Conservation (phyloP, 176 grass and related monocot species). For the Ensete ventricosum region DNA sequence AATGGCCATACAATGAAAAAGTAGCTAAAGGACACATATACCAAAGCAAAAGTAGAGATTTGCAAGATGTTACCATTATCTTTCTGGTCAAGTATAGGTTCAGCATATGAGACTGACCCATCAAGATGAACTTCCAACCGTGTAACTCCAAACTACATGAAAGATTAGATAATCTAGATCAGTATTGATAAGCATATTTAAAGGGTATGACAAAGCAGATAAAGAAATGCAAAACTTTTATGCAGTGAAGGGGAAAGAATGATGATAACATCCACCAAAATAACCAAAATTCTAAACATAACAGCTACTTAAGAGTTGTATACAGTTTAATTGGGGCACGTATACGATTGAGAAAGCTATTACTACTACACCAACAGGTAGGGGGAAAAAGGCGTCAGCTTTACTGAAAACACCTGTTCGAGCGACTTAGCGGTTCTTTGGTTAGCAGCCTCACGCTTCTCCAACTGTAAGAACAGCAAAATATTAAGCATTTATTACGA, state of each 20-base stretch:
- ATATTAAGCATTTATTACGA: slow-evolving; percentile 3
- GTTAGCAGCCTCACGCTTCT: slow-evolving; percentile 42
- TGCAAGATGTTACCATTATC: slow-evolving; percentile 23
- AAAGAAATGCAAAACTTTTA: background rate
- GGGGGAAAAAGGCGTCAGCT: background rate
- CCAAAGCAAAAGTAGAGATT: background rate
- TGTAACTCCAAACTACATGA: slow-evolving; percentile 70
- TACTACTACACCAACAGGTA: slow-evolving; percentile 7
- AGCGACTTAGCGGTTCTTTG: slow-evolving; percentile 49
- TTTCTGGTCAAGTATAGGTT: slow-evolving; percentile 47
- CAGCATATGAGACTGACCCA: slow-evolving; percentile 51
- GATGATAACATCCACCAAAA: background rate
- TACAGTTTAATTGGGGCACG: no score
- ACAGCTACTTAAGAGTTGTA: background rate
- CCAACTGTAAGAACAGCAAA: slow-evolving; percentile 35
- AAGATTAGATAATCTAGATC: slow-evolving; percentile 5
- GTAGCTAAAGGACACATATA: background rate
- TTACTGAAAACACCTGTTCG: slow-evolving; percentile 34
- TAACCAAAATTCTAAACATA: background rate
- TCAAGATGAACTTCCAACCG: slow-evolving; percentile 60
- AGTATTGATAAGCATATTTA: background rate
- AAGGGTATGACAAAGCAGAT: background rate
- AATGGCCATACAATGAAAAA: background rate
- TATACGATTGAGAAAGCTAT: background rate
- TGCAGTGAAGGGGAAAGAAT: background rate